Evolutionary conservation across 345 rosid species (phyloP).

Genomic region (Camelina laxa): DNA sequence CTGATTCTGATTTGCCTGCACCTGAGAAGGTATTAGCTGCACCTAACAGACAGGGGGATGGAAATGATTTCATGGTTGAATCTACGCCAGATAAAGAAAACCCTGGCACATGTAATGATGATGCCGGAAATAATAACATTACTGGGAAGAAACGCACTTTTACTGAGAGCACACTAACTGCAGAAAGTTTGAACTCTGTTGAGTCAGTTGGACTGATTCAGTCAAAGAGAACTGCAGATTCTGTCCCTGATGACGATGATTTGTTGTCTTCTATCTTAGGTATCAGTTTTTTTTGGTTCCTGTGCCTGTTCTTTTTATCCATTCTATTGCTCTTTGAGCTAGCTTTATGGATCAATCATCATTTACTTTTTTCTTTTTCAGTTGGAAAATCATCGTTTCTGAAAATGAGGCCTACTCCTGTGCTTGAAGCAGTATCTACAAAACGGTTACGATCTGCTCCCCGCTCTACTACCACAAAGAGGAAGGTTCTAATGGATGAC

Average conservation of each 20-base stretch:
- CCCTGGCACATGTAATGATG: constrained; percentile 48
- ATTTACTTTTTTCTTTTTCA: constrained; percentile 40
- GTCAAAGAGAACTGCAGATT: constrained; percentile 64
- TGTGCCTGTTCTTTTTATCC: constrained; percentile 3
- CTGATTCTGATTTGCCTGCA: constrained; percentile 60
- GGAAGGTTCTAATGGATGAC: constrained; percentile 96
- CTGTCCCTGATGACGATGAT: constrained; percentile 95
- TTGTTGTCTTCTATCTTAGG: constrained; percentile 95
- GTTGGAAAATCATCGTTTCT: constrained; percentile 88
- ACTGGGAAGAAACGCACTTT: constrained; percentile 78
- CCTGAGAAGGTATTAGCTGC: constrained; percentile 81
- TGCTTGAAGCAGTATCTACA: constrained; percentile 58
- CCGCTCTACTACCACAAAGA: constrained; percentile 67
- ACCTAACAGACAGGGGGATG: constrained; percentile 53
- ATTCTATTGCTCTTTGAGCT: constrained; percentile 19
- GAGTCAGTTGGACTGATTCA: constrained; percentile 67
- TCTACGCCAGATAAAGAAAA: constrained; percentile 69
- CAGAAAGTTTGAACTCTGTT: constrained; percentile 65
- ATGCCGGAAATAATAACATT: constrained; percentile 49
- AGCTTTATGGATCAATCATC: constrained; percentile 17
- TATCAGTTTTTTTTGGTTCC: constrained; percentile 40
- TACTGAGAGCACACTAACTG: constrained; percentile 72
- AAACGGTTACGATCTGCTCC: constrained; percentile 69
- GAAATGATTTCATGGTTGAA: constrained; percentile 55
- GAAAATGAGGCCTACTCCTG: constrained; percentile 80